Percentiles rank a stretch among this genome's conserved stretches.
These are phyloP conservation scores for Saccharomyces paradoxus DNA, from an alignment of 805 yeast genomes.

Conservation along the genomic window DNA sequence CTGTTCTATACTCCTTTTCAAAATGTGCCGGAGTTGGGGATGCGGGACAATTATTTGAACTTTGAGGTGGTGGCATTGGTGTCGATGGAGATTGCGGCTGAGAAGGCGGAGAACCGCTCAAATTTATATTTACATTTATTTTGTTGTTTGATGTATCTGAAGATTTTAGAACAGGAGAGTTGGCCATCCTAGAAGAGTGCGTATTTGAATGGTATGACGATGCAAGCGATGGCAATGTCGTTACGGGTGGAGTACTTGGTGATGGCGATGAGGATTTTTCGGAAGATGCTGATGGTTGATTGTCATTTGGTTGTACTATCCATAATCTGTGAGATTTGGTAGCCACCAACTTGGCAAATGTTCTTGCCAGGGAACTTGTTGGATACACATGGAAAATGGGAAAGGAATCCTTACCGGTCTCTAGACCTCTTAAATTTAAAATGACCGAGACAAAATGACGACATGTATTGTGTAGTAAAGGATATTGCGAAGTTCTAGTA, in stretches of 20 bases:
- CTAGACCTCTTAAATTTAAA: conserved; percentile 77
- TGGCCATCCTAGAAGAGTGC: not conserved
- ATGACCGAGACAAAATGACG: conserved; percentile 83
- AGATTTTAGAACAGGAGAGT: not conserved
- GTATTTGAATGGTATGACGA: not conserved
- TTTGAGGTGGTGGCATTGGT: not conserved
- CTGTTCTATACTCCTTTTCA: conserved; percentile 48
- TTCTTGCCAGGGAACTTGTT: conserved; percentile 70
- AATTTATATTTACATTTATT: not conserved
- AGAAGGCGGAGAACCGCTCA: not conserved
- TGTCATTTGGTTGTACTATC: conserved; percentile 51
- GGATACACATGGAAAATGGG: conserved; percentile 90
- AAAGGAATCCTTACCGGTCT: conserved; percentile 78
- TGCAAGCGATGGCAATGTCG: not conserved
- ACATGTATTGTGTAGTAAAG: conserved; percentile 69
- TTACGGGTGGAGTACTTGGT: not conserved
- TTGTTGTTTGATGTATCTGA: not conserved
- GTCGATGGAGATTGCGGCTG: not conserved
- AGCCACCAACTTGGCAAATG: conserved; percentile 92
- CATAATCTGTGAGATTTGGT: conserved; percentile 85
- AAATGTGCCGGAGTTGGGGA: conserved; percentile 18
- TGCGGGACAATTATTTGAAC: conserved; percentile 22
- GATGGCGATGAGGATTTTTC: not conserved
- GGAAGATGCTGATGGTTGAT: not conserved
- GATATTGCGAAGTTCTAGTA: conserved; percentile 76